Percentiles rank a stretch among this genome's conserved stretches.
Conservation (phyloP, 371 early-diverging fungal species). For the Hamiltosporidium tvaerminnensis region DNA sequence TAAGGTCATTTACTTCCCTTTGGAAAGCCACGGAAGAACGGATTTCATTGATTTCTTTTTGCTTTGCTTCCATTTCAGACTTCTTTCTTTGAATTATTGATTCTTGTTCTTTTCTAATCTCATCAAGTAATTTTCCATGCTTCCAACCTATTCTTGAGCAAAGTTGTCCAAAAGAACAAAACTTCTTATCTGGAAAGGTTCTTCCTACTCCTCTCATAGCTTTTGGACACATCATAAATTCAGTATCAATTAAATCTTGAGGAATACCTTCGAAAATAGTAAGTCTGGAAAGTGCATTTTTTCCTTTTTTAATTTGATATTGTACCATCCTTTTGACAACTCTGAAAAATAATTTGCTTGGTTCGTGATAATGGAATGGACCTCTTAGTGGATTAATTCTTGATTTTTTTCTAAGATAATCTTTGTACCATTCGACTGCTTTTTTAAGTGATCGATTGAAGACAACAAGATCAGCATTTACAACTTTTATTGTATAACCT, state of each 20-base stretch:
- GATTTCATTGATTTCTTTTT: background rate
- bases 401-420: constrained; percentile 90
- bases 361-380: constrained; percentile 91
- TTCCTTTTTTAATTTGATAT: constrained; percentile 92
- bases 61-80: background rate
- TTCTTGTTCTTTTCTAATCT: constrained; percentile 80
- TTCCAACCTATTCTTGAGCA: constrained; percentile 95
- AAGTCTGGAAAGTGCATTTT: constrained; percentile 80
- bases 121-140: constrained; percentile 78
- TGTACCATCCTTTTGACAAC: constrained; percentile 92
- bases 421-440: constrained; percentile 71
- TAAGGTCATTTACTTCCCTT: background rate
- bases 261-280: constrained; percentile 97
- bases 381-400: constrained; percentile 89
- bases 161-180: constrained; percentile 75
- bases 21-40: background rate
- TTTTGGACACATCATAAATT: constrained; percentile 83
- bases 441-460: constrained; percentile 91
- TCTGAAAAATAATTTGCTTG: constrained; percentile 88
- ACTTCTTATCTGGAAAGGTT: constrained; percentile 90
- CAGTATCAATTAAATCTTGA: constrained; percentile 77
- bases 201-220: constrained; percentile 82
- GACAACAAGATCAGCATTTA: constrained; percentile 88
- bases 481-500: constrained; percentile 87
- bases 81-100: constrained; percentile 57